Percentiles rank a stretch among this genome's conserved stretches.
phyloP scores from a whole-genome alignment of 352 stramenopile species.

The Phytopythium delawarense region DNA sequence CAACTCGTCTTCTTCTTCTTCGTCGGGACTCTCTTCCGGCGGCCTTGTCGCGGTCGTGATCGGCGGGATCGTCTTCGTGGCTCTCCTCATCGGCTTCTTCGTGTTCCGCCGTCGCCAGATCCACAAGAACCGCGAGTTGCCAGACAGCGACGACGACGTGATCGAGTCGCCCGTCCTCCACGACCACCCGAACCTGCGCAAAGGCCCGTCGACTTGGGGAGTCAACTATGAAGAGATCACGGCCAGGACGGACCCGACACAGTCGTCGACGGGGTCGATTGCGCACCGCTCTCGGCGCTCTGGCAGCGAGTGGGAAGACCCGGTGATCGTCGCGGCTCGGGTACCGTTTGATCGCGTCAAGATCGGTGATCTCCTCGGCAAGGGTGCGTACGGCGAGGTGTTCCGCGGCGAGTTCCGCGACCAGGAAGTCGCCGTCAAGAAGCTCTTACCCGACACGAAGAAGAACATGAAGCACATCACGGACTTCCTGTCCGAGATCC shows the following conservation, averaged over 20 bases:
- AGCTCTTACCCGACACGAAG: slow-evolving; percentile 30
- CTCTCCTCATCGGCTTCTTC: slow-evolving; percentile 25
- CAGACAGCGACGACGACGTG: slow-evolving; percentile 10
- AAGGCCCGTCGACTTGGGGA: slow-evolving; percentile 9
- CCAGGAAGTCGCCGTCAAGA: slow-evolving; percentile 37
- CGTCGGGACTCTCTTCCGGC: slow-evolving; percentile 11
- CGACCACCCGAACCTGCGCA: slow-evolving; percentile 10
- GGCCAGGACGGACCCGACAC: slow-evolving; percentile 11
- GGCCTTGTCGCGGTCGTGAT: slow-evolving; percentile 19
- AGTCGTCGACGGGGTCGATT: slow-evolving; percentile 8
- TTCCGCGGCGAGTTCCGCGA: slow-evolving; percentile 30
- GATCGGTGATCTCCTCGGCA: slow-evolving; percentile 22
- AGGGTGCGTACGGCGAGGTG: slow-evolving; percentile 31
- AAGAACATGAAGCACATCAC: slow-evolving; percentile 38
- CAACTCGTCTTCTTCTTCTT: background rate
- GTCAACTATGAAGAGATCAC: slow-evolving; percentile 18
- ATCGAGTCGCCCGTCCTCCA: slow-evolving; percentile 13
- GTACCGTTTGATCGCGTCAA: slow-evolving; percentile 35
- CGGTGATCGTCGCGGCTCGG: slow-evolving; percentile 30
- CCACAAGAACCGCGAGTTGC: slow-evolving; percentile 6
- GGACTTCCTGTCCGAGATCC: slow-evolving; percentile 37
- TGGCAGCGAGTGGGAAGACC: slow-evolving; percentile 24
- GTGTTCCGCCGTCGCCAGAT: slow-evolving; percentile 17
- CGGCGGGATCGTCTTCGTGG: slow-evolving; percentile 17
- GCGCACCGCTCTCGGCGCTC: slow-evolving; percentile 8